A percentile compares a stretch with the other conserved stretches of the same genome.
Evolutionary conservation across 805 yeast genomes (phyloP).

Genomic region (Saturnispora zaruensis): DNA sequence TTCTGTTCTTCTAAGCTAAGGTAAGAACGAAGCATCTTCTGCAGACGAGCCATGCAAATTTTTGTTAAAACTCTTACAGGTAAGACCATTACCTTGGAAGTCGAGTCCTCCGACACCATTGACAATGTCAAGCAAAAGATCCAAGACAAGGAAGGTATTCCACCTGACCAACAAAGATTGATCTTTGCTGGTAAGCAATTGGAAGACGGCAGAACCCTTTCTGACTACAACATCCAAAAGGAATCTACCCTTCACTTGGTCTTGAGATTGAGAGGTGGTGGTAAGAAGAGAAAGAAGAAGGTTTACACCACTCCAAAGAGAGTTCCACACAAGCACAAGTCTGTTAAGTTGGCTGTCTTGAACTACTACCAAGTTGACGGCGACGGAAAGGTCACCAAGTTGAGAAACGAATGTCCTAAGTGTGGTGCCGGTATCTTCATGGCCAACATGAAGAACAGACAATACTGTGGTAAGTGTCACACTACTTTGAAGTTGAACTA

Average conservation of each 20-base stretch:
- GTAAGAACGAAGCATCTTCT: slow-evolving; percentile 60
- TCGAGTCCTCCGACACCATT: slow-evolving; percentile 94
- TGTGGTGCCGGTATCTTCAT: slow-evolving; percentile 99
- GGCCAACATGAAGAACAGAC: slow-evolving; percentile 98
- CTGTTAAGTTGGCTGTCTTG: slow-evolving; percentile 97
- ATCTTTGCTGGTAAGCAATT: slow-evolving; percentile 97
- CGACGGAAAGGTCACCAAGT: slow-evolving; percentile 97
- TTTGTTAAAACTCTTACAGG: slow-evolving; percentile 51
- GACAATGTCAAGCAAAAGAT: slow-evolving; percentile 95
- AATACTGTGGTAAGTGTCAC: slow-evolving; percentile 99
- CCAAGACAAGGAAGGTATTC: slow-evolving; percentile 96
- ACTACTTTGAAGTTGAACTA: slow-evolving; percentile 63
- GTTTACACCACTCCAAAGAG: slow-evolving; percentile 99
- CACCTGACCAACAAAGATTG: slow-evolving; percentile 96
- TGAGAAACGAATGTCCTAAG: slow-evolving; percentile 96
- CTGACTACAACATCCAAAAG: slow-evolving; percentile 98
- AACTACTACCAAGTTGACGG: slow-evolving; percentile 98
- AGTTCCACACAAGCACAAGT: slow-evolving; percentile 99
- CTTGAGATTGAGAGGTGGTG: slow-evolving; percentile 98
- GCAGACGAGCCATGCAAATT: slow-evolving; percentile 75
- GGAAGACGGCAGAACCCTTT: slow-evolving; percentile 92
- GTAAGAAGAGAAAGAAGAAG: slow-evolving; percentile 99
- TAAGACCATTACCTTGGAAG: slow-evolving; percentile 79
- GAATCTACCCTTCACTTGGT: slow-evolving; percentile 96
- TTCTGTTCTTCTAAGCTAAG: slow-evolving; percentile 17